Conservation (phyloP, 2,329 filamentous ascomycete genomes). For the Aspergillus tamarii region DNA sequence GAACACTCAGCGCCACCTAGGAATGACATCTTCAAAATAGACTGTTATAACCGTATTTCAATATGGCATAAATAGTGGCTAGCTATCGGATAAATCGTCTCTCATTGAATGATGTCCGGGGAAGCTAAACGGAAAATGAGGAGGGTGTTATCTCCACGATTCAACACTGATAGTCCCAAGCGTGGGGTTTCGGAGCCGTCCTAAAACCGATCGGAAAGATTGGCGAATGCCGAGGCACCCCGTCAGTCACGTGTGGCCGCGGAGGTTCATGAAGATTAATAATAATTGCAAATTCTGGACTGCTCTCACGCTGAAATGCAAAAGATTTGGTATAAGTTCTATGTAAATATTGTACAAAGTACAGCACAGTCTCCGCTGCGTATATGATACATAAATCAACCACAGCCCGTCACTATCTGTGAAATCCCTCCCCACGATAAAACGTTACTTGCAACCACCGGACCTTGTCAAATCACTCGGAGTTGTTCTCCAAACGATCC, state of each 20-base stretch:
- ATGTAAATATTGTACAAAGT: constrained; percentile 8
- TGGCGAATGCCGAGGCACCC: constrained; percentile 26
- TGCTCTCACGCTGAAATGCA: neutral
- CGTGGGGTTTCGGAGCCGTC: constrained; percentile 29
- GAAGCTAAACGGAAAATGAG: neutral
- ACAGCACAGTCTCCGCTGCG: neutral
- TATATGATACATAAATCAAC: constrained; percentile 11
- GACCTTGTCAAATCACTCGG: neutral
- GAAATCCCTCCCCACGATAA: neutral
- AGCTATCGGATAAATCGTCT: neutral
- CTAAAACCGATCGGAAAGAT: constrained; percentile 23
- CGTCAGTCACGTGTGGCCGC: constrained; percentile 23
- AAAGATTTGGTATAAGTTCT: neutral
- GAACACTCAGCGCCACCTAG: constrained; percentile 96
- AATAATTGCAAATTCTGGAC: neutral
- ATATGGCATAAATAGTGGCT: neutral
- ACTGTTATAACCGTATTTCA: neutral
- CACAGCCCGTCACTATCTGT: neutral
- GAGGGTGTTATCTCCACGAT: constrained; percentile 10
- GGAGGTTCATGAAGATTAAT: constrained; percentile 5
- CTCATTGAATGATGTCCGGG: neutral
- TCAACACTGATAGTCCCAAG: constrained; percentile 20
- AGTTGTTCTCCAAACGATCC: neutral
- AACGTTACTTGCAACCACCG: neutral
- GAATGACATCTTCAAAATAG: constrained; percentile 75